Evolutionary conservation across 176 grass and related monocot species (phyloP).

Genomic region (Bolboschoenus planiculmis): DNA sequence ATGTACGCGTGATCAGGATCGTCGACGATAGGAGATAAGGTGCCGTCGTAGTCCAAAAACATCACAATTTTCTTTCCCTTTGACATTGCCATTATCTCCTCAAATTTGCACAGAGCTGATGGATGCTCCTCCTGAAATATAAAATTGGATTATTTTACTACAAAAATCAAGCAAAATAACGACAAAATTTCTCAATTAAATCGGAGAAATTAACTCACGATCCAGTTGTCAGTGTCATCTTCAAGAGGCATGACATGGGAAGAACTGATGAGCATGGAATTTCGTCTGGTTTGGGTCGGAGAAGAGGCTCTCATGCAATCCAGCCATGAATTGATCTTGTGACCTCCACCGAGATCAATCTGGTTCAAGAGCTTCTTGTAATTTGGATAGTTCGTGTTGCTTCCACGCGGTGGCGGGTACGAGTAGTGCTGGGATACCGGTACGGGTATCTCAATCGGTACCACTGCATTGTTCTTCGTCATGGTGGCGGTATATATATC

Average conservation of each 20-base stretch:
- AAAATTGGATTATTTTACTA: background rate
- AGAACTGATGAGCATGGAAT: background rate
- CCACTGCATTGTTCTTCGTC: slow-evolving; percentile 43
- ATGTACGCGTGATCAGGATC: slow-evolving; percentile 83
- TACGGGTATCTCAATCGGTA: slow-evolving; percentile 31
- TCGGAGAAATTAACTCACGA: slow-evolving; percentile 28
- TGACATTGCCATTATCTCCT: slow-evolving; percentile 38
- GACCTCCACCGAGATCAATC: slow-evolving; percentile 27
- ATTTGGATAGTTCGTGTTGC: slow-evolving; percentile 22
- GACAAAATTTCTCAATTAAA: background rate
- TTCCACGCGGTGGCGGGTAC: background rate
- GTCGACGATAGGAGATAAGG: slow-evolving; percentile 79
- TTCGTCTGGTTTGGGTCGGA: slow-evolving; percentile 30
- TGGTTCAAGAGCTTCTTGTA: slow-evolving; percentile 28
- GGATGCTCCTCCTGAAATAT: slow-evolving; percentile 51
- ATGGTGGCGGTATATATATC: slow-evolving; percentile 16
- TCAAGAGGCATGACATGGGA: background rate
- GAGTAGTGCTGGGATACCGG: slow-evolving; percentile 15
- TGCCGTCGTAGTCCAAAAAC: slow-evolving; percentile 98
- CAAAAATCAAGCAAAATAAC: background rate
- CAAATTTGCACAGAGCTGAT: slow-evolving; percentile 55
- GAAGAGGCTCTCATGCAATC: slow-evolving; percentile 66
- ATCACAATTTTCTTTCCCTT: slow-evolving; percentile 70
- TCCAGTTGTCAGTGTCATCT: slow-evolving; percentile 39
- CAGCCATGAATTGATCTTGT: slow-evolving; percentile 20